Base-by-base conservation (phyloP, 2,329 filamentous ascomycete genomes). In the Aciculosporium take region DNA sequence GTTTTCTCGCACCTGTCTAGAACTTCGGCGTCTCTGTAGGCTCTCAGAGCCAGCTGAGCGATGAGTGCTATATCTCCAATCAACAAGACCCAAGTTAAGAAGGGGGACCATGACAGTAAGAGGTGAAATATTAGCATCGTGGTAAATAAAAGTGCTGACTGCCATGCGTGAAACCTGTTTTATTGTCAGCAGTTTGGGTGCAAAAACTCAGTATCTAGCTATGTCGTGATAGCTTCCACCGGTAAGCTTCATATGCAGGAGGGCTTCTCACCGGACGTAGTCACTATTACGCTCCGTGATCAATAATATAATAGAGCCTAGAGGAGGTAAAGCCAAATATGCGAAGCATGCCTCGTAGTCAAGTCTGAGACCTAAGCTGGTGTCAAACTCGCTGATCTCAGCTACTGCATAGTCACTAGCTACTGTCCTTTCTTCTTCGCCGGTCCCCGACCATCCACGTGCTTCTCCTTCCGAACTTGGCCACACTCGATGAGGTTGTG, bases 261-360 rank as follows among this genome's bases (percentile, higher is more conserved):
- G n/a, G 5, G 15, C 8, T 3, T 32, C 74, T 44, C 63, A 89
- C 84, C 91, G 75, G 43, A 98, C 91, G 61, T 94, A 98, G 64
- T 98, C 91, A 56, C 87, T 95, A 67, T 94, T 91, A 56, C 88
- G 78, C 70, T 98, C 91, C 48, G 89, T 59, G 34, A 96, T 74
- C 50, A 98, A 63, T 51, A 98, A 63, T 49, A 94, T 60, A 21
- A 95, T 84, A 3, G 83, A 84, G 3, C 89, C 91, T 0, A 88
- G 71, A 1, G 91, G 91, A 47, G 91, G 91, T 12, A 94, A 64
- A 38, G 82, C 68, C 46, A 95, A 58, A 60, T 98, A 98, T 40
- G 91, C 89, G 55, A 95, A 64, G 57, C 81, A 84, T 5, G 91
- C 89, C 67, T 96, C 89, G 56, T 89, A 82, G 56, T 94, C 86